A percentile compares a stretch with the other conserved stretches of the same genome.
Evolutionary conservation across 2,329 filamentous ascomycete genomes (phyloP).

Genomic region (Arachnomyces sp.): DNA sequence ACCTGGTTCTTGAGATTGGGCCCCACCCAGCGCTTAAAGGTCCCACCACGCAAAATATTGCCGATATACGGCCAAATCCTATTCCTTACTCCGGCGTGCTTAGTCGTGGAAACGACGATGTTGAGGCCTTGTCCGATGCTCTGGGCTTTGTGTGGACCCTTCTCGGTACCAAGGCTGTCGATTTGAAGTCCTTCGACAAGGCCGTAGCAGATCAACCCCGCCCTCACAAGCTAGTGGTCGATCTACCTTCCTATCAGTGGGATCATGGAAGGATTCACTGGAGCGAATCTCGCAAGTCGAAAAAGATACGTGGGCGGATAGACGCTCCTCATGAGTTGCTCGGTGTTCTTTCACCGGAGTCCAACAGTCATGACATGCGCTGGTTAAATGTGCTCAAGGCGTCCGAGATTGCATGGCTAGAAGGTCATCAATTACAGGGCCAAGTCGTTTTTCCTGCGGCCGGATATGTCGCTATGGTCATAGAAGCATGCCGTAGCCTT

Average conservation of each 20-base stretch:
- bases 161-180: constrained; percentile 10
- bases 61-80: background rate
- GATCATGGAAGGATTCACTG: constrained; percentile 15
- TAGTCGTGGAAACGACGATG: constrained; percentile 10
- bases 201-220: background rate
- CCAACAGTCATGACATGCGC: constrained; percentile 19
- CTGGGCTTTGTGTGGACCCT: constrained; percentile 13
- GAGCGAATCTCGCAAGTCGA: constrained; percentile 14
- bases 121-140: constrained; percentile 13
- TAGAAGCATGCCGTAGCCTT: constrained; percentile 26
- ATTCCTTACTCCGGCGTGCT: constrained; percentile 12
- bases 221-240: constrained; percentile 9
- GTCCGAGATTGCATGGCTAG: constrained; percentile 29
- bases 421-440: constrained; percentile 33
- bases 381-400: constrained; percentile 35
- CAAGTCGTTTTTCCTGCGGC: constrained; percentile 36
- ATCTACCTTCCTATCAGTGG: constrained; percentile 20
- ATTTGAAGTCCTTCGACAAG: constrained; percentile 2
- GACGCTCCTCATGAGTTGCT: constrained; percentile 14
- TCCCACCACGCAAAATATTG: constrained; percentile 10
- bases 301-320: constrained; percentile 9
- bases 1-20: constrained; percentile 17
- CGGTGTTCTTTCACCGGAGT: constrained; percentile 19
- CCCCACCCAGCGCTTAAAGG: constrained; percentile 14
- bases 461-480: constrained; percentile 35